Base-by-base conservation (phyloP, 345 rosid genomes). In the Firmiana major region DNA sequence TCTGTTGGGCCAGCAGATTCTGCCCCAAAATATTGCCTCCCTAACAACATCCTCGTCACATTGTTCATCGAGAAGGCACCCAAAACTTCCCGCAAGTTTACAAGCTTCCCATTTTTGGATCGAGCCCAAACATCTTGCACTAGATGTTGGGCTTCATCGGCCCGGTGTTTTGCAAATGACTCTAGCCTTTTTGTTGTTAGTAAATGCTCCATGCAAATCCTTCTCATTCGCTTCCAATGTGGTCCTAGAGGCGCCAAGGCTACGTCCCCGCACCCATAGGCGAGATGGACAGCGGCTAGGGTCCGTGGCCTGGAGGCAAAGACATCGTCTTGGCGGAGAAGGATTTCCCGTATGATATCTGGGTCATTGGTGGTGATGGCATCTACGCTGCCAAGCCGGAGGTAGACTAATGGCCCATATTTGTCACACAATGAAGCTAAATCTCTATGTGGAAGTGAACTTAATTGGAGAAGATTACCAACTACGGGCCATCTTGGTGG, bases 51-150 rank as follows among this genome's bases (percentile, higher is more conserved):
- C 51, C 97, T 77, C 0, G 99, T 92, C 84, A 93, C 98, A 26
- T 95, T 92, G 85, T 93, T 95, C 98, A 93, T 93, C 0, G 98
- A 93, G 78, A 93, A 92, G 7, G 86, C 97, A 43, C 96, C 96
- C 83, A 93, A 78, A 11, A 90, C 92, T 65, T 92, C 92, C 74
- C 92, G 89, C 78, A 95, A 80, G 76, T 90, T 90, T 34, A 92
- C 87, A 0, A 87, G 80, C 77, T 82, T 85, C n/a, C 74, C 86
- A 0, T 28, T 65, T 63, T 78, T 34, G 36, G 89, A 78, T 26
- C 12, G 63, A 54, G 63, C 65, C 71, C 78, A 80, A 1, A 93
- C 90, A 74, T 83, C 88, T 3, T 19, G 78, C 6, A 90, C 84
- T 0, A 89, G 73, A 72, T 88, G 85, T 42, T 71, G 87, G 80